Base-by-base conservation (phyloP, 768 basidiomycete genomes). In the Lepiota venenata region DNA sequence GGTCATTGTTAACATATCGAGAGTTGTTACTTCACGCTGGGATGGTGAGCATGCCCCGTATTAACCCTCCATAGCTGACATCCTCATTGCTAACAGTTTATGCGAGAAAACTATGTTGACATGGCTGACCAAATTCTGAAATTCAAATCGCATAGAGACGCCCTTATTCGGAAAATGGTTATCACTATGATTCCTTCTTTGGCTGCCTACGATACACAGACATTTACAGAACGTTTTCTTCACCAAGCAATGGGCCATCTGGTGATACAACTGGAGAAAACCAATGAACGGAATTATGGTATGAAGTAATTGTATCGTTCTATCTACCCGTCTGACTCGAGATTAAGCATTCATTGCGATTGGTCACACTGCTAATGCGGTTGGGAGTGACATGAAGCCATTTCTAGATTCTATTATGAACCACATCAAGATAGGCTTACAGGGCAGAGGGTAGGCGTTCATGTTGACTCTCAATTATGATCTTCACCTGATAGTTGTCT, bases 171-270 rank as follows among this genome's bases (percentile, higher is more conserved):
- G 41, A 90, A 91, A 69, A 93, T 93, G 74, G 95, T 98, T 56
- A 94, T 98, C 64, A 89, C 91, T 7, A 84, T 99, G 64, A 94
- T 99, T 42, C 96, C 97, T 0, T 91, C 91, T 4, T 82, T 98
- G 58, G 96, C 95, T 20, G 86, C 88, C 2, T 99, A 98, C 68
- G 93, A 98, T 65, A 91, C 91, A 1, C 85, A 91, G 66, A 91
- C 88, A 0, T 99, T 99, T 63, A 87, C 87, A 40, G 87, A 90
- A 61, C 87, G 91, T 65, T 94, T 92, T 66, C 78, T 98, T 8
- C 92, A 96, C 73, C 89, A 91, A 67, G 85, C 91, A 10, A 98
- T 99, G 97, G 86, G 80, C 0, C 92, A 95, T 70, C 80, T 99
- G 1, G 72, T 96, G 27, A 84, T 84, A 4, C 91, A 93, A 63